Conservation (phyloP, 495 filamentous ascomycete genomes). For the Hypoxylon crocopeplum region DNA sequence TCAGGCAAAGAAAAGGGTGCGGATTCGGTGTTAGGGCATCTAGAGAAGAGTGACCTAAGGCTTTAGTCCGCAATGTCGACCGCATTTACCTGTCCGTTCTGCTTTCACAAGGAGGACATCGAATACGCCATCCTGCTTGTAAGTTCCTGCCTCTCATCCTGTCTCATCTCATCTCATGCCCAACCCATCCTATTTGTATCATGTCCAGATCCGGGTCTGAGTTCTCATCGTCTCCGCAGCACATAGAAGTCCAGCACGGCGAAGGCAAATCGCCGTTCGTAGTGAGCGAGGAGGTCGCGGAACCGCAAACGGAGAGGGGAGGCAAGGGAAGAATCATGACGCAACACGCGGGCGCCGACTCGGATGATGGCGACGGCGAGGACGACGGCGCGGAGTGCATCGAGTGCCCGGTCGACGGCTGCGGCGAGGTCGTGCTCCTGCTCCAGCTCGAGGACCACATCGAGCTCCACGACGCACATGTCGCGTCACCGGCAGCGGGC, state of each 20-base stretch:
- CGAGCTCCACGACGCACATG: conserved; percentile 74
- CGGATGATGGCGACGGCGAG: not conserved
- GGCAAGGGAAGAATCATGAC: not conserved
- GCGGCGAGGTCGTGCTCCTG: conserved; percentile 69
- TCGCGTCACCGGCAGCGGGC: too few relatives aligned
- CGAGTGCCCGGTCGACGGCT: conserved; percentile 73
- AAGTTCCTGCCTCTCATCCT: conserved; percentile 9
- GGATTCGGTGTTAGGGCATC: too few relatives aligned
- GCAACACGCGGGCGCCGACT: not conserved
- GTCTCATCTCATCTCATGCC: not conserved
- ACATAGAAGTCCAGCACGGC: conserved; percentile 65
- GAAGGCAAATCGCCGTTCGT: conserved; percentile 62
- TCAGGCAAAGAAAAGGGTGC: too few relatives aligned
- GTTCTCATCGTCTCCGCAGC: conserved; percentile 39
- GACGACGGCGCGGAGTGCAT: conserved; percentile 55
- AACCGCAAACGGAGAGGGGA: conserved; percentile 20
- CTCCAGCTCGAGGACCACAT: conserved; percentile 76
- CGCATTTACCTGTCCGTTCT: conserved; percentile 52
- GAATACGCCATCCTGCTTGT: conserved; percentile 53
- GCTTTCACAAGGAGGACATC: conserved; percentile 46
- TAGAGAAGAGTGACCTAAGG: too few relatives aligned
- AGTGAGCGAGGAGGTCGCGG: conserved; percentile 42
- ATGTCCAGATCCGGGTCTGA: not conserved
- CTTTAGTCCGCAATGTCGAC: conserved; percentile 25
- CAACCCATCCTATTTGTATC: not conserved